Evolutionary conservation across 108 stramenopile genomes (phyloP).

Genomic region (Cylindrotheca fusiformis): DNA sequence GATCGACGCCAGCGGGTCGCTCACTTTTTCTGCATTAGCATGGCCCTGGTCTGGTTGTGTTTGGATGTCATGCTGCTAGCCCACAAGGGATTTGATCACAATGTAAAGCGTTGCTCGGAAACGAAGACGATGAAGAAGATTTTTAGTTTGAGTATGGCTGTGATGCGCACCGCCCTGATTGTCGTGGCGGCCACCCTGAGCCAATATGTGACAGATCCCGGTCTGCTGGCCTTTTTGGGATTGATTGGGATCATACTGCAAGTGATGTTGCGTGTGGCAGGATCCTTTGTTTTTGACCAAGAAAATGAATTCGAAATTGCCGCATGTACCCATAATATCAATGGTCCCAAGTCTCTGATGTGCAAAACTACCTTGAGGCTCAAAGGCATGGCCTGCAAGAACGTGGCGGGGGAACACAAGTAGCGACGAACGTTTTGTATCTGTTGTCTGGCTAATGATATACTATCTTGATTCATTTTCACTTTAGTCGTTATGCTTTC

Average conservation of each 20-base stretch:
- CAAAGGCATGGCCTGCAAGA: not conserved
- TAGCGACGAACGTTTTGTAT: not conserved
- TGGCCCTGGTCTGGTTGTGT: slow-evolving; percentile 39
- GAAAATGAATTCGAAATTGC: not conserved
- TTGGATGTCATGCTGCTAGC: slow-evolving; percentile 38
- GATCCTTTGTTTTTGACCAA: slow-evolving; percentile 10
- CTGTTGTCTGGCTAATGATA: not conserved
- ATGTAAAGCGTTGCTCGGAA: slow-evolving; percentile 10
- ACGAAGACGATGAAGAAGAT: not conserved
- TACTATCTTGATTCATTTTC: not conserved
- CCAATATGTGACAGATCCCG: slow-evolving; percentile 36
- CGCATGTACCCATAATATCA: not conserved
- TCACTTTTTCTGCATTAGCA: slow-evolving; percentile 33
- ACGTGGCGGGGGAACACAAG: not conserved
- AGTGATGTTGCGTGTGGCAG: slow-evolving; percentile 11
- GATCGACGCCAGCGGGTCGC: slow-evolving; percentile 36
- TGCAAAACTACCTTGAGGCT: not conserved
- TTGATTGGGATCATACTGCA: slow-evolving; percentile 19
- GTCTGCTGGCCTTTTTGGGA: slow-evolving; percentile 14
- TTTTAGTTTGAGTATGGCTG: not conserved
- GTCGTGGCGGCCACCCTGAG: slow-evolving; percentile 31
- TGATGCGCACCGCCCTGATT: slow-evolving; percentile 22
- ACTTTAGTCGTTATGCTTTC: slow-evolving; percentile 37
- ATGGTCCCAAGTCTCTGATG: not conserved
- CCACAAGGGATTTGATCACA: slow-evolving; percentile 25